Evolutionary conservation across 2,329 filamentous ascomycete genomes (phyloP), one percentile per base, ranked within the genome.

Genomic region (Sclerotinia borealis): DNA sequence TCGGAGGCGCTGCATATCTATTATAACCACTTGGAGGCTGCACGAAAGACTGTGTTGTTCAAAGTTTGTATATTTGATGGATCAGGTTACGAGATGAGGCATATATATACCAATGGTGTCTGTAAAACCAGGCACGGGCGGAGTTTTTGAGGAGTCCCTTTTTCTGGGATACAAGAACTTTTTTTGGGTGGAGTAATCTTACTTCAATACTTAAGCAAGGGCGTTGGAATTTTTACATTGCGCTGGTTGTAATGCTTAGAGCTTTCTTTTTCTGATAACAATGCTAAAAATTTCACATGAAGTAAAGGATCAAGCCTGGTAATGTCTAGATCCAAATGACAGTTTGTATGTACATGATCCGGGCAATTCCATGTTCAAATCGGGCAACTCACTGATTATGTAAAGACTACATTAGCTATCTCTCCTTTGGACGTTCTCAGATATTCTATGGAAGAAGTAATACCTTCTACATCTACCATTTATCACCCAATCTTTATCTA

Each of bases 1-100:
- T 75, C 52, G 73, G 73, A 9, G 73, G 72, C 41, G 72, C 71
- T 3, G 73, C 72, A 15, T 75, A 75, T 61, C 63, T 74, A 61
- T 64, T 75, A 65, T 74, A 65, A 68, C 25, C 43, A 41, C 25
- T 56, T 45, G 13, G 29, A 58, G 19, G 7, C 39, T 56, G 52
- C 37, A 56, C n/a, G 27, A 45, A 22, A 45, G 22, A 41, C 22
- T 31, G 29, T 25, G 29, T 52, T 60, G 48, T 54, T 41, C 34
- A 51, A 64, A 54, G 41, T 64, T 64, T 70, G 67, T 66, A 67
- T 64, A 67, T 67, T 64, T 63, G 62, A 45, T n/a, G 51, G 59
- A 43, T 36, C 22, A 17, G 45, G 43, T 56, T 43, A 59, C 34
- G 64, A 64, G 64, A 63, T 45, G 39, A 63, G 61, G 48, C 51